phyloP scores from a whole-genome alignment of 805 yeast genomes.

The Hanseniaspora singularis region DNA sequence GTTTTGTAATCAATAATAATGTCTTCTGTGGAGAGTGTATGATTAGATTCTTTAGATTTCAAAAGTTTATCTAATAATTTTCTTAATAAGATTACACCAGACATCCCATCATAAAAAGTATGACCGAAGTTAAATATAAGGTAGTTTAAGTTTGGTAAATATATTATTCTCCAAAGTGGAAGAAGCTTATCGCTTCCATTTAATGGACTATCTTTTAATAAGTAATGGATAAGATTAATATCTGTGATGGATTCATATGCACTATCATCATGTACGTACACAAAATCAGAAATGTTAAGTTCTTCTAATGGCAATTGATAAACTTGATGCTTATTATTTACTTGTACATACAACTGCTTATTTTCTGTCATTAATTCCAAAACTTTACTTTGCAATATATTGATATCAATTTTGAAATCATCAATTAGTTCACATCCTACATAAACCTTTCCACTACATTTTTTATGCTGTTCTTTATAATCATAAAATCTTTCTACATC shows the following conservation, averaged over 20 bases:
- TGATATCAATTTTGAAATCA: neutral
- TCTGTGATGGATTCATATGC: neutral
- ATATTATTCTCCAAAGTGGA: conserved; percentile 12
- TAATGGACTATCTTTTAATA: conserved; percentile 3
- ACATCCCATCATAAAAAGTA: conserved; percentile 12
- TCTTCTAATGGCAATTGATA: too few species aligned
- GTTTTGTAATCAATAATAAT: neutral
- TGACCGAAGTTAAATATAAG: conserved; percentile 7
- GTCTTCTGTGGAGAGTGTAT: too few species aligned
- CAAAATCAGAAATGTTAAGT: neutral
- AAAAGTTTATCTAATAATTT: too few species aligned
- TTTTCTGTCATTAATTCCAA: too few species aligned
- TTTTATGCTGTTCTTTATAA: conserved; percentile 4
- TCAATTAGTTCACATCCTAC: neutral
- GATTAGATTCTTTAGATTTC: too few species aligned
- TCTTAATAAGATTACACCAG: neutral
- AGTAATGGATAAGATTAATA: neutral
- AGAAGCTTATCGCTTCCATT: neutral
- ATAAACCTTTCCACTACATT: conserved; percentile 5
- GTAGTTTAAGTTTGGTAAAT: conserved; percentile 8
- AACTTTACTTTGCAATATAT: neutral
- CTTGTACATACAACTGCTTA: conserved; percentile 19
- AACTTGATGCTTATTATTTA: too few species aligned
- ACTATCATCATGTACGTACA: neutral
- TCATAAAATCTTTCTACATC: neutral